Conservation (phyloP, 164 flowering plant species). For the Liquidambar formosana region DNA sequence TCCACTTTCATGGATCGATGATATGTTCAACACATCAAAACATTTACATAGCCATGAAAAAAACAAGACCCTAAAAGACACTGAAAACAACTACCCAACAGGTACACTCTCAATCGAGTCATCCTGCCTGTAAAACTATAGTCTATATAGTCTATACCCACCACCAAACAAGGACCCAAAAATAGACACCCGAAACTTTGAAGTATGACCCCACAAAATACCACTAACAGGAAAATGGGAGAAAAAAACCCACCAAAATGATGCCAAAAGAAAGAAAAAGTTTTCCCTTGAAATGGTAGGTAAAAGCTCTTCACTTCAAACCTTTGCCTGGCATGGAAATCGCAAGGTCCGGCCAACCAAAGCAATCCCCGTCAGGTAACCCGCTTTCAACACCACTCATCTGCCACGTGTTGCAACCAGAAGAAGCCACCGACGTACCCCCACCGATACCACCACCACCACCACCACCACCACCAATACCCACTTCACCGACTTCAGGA, state of each 20-base stretch:
- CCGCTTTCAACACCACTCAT: conserved; percentile 17
- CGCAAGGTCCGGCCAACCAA: conserved; percentile 54
- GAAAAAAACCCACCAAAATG: background rate
- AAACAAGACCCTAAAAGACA: background rate
- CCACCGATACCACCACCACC: conserved; percentile 9
- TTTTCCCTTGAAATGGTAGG: background rate
- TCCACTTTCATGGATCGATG: no score
- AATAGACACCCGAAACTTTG: background rate
- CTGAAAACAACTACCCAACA: background rate
- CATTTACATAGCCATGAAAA: background rate
- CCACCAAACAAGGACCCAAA: background rate
- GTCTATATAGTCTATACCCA: conserved; percentile 11
- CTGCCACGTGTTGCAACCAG: conserved; percentile 34
- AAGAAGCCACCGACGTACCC: background rate
- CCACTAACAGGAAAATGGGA: background rate
- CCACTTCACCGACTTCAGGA: conserved; percentile 21
- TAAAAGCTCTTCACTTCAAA: conserved; percentile 17
- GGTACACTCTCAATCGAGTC: background rate
- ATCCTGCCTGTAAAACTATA: background rate
- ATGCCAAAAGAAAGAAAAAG: background rate
- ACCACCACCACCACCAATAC: conserved; percentile 5
- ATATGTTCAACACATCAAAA: no score
- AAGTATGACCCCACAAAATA: no score
- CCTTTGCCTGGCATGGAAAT: conserved; percentile 42
- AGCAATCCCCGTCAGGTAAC: conserved; percentile 39